Evolutionary conservation across 495 filamentous ascomycete genomes (phyloP).

Genomic region (Pyronema omphalodes): DNA sequence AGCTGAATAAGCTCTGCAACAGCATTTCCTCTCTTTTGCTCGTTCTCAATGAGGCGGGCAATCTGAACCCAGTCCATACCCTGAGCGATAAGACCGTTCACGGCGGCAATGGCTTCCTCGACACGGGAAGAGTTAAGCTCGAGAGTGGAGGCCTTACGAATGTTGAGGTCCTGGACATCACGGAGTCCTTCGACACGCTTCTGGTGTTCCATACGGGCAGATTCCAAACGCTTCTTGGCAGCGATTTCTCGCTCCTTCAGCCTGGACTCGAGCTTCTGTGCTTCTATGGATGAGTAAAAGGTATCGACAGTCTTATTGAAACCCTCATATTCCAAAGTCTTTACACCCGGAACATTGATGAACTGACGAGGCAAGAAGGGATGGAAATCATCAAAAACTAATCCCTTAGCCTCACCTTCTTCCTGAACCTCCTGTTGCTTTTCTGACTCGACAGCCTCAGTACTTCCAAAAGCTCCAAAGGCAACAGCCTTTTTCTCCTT

Average conservation of each 20-base stretch:
- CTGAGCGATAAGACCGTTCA: conserved; percentile 74
- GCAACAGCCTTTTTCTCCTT: conserved; percentile 14
- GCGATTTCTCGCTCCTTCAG: conserved; percentile 62
- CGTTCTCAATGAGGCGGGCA: conserved; percentile 66
- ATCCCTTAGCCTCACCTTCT: conserved; percentile 17
- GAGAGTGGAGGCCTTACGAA: conserved; percentile 76
- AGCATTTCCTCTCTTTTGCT: conserved; percentile 60
- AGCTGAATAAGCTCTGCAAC: conserved; percentile 76
- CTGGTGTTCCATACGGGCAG: conserved; percentile 60
- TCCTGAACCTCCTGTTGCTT: conserved; percentile 25
- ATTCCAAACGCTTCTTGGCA: conserved; percentile 66
- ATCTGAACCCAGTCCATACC: conserved; percentile 97
- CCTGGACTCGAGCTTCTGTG: conserved; percentile 71
- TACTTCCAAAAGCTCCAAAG: conserved; percentile 7
- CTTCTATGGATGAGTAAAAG: conserved; percentile 91
- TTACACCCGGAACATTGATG: conserved; percentile 40
- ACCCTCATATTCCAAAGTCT: conserved; percentile 55
- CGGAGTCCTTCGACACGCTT: conserved; percentile 69
- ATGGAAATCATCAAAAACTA: conserved; percentile 89
- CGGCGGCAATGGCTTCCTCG: conserved; percentile 74
- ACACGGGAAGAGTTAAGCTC: conserved; percentile 76
- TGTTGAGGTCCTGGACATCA: conserved; percentile 58
- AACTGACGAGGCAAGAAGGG: conserved; percentile 81
- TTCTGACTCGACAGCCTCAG: conserved; percentile 27
- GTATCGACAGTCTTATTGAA: conserved; percentile 91